phyloP scores from a whole-genome alignment of 2,329 filamentous ascomycete species.

The Colletotrichum tropicicola region DNA sequence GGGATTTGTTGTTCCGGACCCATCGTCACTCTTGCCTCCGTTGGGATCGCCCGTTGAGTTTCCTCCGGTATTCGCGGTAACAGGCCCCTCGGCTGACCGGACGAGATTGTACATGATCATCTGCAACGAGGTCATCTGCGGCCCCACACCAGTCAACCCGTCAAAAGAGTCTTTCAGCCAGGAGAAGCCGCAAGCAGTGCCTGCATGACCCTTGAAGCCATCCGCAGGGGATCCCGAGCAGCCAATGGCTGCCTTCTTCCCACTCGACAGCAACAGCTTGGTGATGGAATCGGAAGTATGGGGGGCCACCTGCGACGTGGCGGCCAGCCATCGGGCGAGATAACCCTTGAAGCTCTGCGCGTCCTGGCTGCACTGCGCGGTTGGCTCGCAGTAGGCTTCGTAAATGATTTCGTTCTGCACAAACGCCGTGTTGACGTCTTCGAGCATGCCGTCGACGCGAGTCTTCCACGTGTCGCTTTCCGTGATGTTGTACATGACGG shows the following conservation, averaged over 20 bases:
- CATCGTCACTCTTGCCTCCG: conserved; percentile 25
- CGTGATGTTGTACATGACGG: conserved; percentile 71
- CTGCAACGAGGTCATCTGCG: conserved; percentile 64
- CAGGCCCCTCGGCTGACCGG: conserved; percentile 46
- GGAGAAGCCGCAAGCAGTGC: conserved; percentile 67
- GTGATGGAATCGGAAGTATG: conserved; percentile 62
- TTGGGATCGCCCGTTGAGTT: conserved; percentile 53
- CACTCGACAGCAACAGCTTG: conserved; percentile 65
- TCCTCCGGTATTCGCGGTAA: conserved; percentile 61
- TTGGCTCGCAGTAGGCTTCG: conserved; percentile 72
- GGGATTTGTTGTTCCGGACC: background rate
- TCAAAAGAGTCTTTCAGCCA: conserved; percentile 62
- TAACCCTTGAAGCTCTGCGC: conserved; percentile 79
- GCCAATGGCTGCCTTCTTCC: conserved; percentile 65
- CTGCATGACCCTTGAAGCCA: conserved; percentile 56
- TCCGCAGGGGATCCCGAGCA: conserved; percentile 67
- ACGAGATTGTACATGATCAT: conserved; percentile 60
- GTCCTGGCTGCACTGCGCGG: conserved; percentile 72
- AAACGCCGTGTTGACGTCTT: conserved; percentile 52
- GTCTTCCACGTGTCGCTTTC: conserved; percentile 61
- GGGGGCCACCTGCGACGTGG: conserved; percentile 69
- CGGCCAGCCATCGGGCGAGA: conserved; percentile 71
- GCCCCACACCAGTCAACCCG: conserved; percentile 61
- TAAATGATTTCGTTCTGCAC: conserved; percentile 67
- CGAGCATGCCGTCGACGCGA: conserved; percentile 66